Conservation (phyloP, 2,329 filamentous ascomycete genomes). For the Aureobasidium sp. region DNA sequence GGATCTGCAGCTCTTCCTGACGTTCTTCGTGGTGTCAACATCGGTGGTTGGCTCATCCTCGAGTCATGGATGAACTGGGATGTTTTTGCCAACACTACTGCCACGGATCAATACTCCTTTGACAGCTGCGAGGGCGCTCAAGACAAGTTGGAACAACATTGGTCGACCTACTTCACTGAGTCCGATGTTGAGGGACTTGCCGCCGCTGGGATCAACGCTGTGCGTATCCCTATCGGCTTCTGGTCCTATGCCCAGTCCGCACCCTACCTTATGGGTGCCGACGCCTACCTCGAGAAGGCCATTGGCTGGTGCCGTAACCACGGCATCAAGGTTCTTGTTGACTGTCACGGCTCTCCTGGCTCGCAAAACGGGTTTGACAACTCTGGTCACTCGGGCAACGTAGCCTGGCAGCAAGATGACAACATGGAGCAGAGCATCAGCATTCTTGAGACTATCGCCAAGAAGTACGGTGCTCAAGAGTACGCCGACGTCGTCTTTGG, state of each 20-base stretch:
- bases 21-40: constrained; percentile 29
- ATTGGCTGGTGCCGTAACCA: constrained; percentile 21
- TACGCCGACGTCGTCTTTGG: constrained; percentile 38
- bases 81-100: constrained; percentile 29
- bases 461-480: constrained; percentile 32
- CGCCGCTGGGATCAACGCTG: constrained; percentile 32
- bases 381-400: constrained; percentile 18
- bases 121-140: constrained; percentile 31
- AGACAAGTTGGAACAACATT: constrained; percentile 29
- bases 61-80: constrained; percentile 31
- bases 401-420: constrained; percentile 17
- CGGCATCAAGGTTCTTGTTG: constrained; percentile 43
- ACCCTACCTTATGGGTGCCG: constrained; percentile 41
- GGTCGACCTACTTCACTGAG: constrained; percentile 35
- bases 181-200: constrained; percentile 37
- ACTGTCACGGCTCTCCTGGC: constrained; percentile 81
- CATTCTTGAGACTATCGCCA: constrained; percentile 33
- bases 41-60: constrained; percentile 32
- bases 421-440: constrained; percentile 30
- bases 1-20: background rate
- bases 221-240: constrained; percentile 48
- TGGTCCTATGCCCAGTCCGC: constrained; percentile 43
- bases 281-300: constrained; percentile 38
- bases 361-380: constrained; percentile 22
- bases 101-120: constrained; percentile 34